Percentiles rank a stretch among this genome's conserved stretches.
Conservation (phyloP, 306 rosid species). For the Lablab purpureus region DNA sequence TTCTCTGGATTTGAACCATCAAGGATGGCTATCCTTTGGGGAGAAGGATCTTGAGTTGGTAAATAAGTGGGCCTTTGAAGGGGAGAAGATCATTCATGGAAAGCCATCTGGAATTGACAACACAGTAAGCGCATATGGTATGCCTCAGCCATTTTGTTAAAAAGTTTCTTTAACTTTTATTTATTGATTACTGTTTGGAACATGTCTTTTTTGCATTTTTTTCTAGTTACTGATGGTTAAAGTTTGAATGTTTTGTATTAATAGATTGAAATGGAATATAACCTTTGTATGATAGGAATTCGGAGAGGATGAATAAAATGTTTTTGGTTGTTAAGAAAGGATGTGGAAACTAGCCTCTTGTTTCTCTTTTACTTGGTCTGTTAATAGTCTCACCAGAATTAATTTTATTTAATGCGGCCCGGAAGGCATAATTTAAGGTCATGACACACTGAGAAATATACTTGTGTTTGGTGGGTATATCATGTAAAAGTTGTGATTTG, state of each 20-base stretch:
- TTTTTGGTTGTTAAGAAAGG: slow-evolving; percentile 8
- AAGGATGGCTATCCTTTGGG: slow-evolving; percentile 70
- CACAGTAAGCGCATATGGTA: slow-evolving; percentile 92
- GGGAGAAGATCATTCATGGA: slow-evolving; percentile 96
- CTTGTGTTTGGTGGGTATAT: slow-evolving; percentile 15
- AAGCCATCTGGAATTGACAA: slow-evolving; percentile 98
- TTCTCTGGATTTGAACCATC: slow-evolving; percentile 60
- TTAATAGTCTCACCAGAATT: slow-evolving; percentile 14
- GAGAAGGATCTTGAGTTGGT: slow-evolving; percentile 74
- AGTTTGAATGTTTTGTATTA: slow-evolving; percentile 7
- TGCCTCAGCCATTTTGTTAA: slow-evolving; percentile 32
- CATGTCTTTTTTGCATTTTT: slow-evolving; percentile 28
- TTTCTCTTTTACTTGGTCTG: background rate
- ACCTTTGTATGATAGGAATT: background rate
- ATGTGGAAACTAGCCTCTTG: background rate
- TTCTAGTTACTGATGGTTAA: background rate
- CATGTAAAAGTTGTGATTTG: background rate
- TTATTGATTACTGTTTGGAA: background rate
- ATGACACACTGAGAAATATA: slow-evolving; percentile 3
- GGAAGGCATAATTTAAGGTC: slow-evolving; percentile 23
- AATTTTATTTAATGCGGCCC: slow-evolving; percentile 8
- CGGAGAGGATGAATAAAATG: background rate
- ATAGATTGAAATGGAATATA: background rate
- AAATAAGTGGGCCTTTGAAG: slow-evolving; percentile 98
- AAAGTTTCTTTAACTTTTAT: slow-evolving; percentile 20